Conservation (phyloP, 495 filamentous ascomycete genomes). For the Penicillium goetzii region DNA sequence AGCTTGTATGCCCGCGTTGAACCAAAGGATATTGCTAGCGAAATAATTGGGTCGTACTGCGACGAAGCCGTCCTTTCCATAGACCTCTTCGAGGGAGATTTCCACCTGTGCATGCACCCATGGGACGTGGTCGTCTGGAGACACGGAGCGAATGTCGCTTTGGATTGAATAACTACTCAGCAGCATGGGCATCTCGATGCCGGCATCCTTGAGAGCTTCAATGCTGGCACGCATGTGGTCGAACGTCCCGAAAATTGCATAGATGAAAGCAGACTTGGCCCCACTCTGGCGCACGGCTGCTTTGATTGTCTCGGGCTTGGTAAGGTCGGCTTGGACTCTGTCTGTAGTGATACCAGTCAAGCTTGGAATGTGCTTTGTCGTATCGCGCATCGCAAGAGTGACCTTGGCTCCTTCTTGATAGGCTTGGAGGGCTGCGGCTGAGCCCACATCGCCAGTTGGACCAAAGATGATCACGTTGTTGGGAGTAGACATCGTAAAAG, state of each 20-base stretch:
- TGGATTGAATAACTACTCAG: slow-evolving; percentile 17
- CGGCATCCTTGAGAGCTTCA: slow-evolving; percentile 6
- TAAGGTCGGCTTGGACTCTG: slow-evolving; percentile 24
- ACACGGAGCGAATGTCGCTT: slow-evolving; percentile 1
- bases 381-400: slow-evolving; percentile 26
- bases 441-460: slow-evolving; percentile 16
- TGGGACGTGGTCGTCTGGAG: slow-evolving; percentile 9
- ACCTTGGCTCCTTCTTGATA: slow-evolving; percentile 27
- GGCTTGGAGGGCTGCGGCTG: slow-evolving; percentile 48
- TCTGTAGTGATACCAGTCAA: not conserved
- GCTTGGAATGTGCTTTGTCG: slow-evolving; percentile 11
- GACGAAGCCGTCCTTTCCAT: slow-evolving; percentile 4
- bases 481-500: not conserved
- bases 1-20: slow-evolving; percentile 1
- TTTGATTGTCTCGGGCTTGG: slow-evolving; percentile 21
- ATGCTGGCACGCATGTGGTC: slow-evolving; percentile 3
- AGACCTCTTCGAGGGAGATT: slow-evolving; percentile 16
- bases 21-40: slow-evolving; percentile 10
- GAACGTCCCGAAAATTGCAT: slow-evolving; percentile 4
- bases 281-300: slow-evolving; percentile 17
- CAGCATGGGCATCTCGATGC: slow-evolving; percentile 11
- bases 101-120: slow-evolving; percentile 17
- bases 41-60: slow-evolving; percentile 8
- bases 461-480: slow-evolving; percentile 19
- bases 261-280: slow-evolving; percentile 27